Evolutionary conservation across 1,284 basidiomycete genomes (phyloP), one percentile per base, ranked within the genome.

Genomic region (Trichosporon sp.): DNA sequence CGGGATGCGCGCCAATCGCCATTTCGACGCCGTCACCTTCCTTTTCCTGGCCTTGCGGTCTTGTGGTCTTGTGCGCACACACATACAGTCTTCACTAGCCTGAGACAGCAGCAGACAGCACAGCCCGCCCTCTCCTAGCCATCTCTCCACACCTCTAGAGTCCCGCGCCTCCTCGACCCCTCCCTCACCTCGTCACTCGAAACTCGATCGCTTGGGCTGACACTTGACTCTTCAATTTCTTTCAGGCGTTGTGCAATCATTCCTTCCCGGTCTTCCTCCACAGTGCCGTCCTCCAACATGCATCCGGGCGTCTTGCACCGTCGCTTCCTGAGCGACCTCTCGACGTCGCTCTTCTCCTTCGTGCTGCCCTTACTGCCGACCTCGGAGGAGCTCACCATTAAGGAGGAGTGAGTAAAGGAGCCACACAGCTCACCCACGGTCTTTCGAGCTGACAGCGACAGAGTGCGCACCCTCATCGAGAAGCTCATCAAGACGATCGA

Each of bases 401-500:
- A 98, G 87, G 96, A 98, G 85, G 93, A 96, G 81, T 83, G 63
- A 75, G 81, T 81, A 6, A 5, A 63, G 31, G 16, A 32, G 46
- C 16, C 26, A 51, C 43, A 32, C 32, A 5, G 35, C 12, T 51
- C 2, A 16, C 5, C 26, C 26, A 26, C 70, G 61, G 68, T 7
- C 6, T 6, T 37, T 2, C 26, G 51, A 54, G 51, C 51, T 54
- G 51, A 54, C 51, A 70, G 4, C 19, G 37, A 35, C 72, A 83
- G 81, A 78, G 96, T 98, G 74, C 88, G 96, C 78, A 92, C 94
- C 83, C 88, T 96, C 80, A 91, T 99, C 70, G 94, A 98, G 87
- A 89, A 92, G 75, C 89, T 98, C 83, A 96, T 97, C 82, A 90
- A 92, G 82, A 94, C 92, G 70, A 93, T 99, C 84, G 93, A 96